These are phyloP conservation scores for Alliaria petiolata DNA, from an alignment of 345 rosid species.

Conservation along the genomic window DNA sequence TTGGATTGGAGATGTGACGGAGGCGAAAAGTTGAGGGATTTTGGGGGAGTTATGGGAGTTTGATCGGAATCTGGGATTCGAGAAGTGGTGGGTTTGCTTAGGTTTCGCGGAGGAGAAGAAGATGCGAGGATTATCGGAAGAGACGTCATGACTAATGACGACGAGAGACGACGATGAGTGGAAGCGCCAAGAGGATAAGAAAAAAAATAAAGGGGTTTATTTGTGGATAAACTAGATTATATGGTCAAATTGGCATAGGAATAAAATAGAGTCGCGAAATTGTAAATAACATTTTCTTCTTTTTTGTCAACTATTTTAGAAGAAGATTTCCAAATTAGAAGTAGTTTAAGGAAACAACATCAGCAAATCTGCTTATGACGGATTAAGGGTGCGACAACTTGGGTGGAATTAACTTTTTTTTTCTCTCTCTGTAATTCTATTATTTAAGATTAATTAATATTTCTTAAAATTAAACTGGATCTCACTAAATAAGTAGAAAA, in stretches of 20 bases:
- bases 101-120: constrained; percentile 17
- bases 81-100: background rate
- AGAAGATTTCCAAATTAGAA: no score
- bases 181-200: constrained; percentile 26
- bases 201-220: background rate
- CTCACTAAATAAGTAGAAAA: no score
- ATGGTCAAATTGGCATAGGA: background rate
- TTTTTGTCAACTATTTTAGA: no score
- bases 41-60: background rate
- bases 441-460: no score
- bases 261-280: background rate
- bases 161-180: constrained; percentile 1
- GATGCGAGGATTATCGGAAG: constrained; percentile 25
- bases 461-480: no score
- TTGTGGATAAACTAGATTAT: background rate
- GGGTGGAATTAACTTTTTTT: no score
- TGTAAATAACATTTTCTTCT: background rate
- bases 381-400: no score
- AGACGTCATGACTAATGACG: constrained; percentile 13
- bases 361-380: no score
- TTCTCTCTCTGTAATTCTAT: no score
- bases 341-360: no score
- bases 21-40: background rate
- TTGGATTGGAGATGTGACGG: constrained; percentile 21
- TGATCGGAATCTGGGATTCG: background rate